Conservation (phyloP, 192 early-diverging fungal species). For the Backusella morwellensis region DNA sequence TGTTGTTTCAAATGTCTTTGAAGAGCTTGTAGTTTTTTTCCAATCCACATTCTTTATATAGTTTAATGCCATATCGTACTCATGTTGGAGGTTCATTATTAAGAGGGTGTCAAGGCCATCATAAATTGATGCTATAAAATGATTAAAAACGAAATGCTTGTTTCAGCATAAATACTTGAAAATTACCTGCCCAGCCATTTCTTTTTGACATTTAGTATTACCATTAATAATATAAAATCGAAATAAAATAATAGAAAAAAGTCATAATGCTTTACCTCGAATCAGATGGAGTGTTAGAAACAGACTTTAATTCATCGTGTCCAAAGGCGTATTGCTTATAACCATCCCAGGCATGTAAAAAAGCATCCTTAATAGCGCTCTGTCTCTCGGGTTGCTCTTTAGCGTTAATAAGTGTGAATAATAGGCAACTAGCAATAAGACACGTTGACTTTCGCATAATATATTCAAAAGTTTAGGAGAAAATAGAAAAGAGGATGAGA, state of each 20-base stretch:
- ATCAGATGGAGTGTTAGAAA: conserved; percentile 31
- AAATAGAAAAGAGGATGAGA: not conserved
- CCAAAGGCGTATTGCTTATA: conserved; percentile 78
- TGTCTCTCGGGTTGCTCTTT: not conserved
- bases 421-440: not conserved
- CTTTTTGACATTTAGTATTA: conserved; percentile 5
- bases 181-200: conserved; percentile 51
- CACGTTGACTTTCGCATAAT: not conserved
- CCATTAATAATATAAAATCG: not conserved
- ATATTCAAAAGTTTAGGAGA: not conserved
- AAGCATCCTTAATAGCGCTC: conserved; percentile 54
- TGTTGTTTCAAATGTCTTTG: conserved; percentile 79
- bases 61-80: not conserved
- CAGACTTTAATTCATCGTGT: conserved; percentile 60
- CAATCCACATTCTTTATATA: conserved; percentile 47
- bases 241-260: not conserved
- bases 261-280: conserved; percentile 17
- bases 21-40: conserved; percentile 28
- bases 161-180: not conserved
- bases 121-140: conserved; percentile 59
- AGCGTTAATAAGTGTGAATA: not conserved
- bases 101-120: conserved; percentile 86
- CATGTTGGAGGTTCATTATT: conserved; percentile 68
- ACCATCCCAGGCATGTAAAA: conserved; percentile 67
- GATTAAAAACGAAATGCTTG: not conserved